phyloP scores from a whole-genome alignment of 441 rosid species.

The Eutrema salsugineum region DNA sequence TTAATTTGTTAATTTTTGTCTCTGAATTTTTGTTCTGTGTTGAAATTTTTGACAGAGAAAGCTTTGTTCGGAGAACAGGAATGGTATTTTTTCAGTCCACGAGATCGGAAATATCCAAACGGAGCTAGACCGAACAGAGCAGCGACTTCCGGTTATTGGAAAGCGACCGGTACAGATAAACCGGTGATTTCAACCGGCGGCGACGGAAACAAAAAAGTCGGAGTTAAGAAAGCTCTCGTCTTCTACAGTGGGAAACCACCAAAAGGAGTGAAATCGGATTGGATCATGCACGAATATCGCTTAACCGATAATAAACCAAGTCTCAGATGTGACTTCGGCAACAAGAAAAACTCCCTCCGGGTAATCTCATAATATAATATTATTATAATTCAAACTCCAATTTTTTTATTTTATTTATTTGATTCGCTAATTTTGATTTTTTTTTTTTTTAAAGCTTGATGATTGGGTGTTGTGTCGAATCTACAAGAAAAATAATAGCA shows the following conservation, averaged over 20 bases:
- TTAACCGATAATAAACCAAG: constrained; percentile 17
- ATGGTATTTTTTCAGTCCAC: constrained; percentile 96
- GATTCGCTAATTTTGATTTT: neutral
- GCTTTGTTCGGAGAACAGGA: constrained; percentile 96
- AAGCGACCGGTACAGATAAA: constrained; percentile 95
- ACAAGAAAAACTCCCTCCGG: constrained; percentile 31
- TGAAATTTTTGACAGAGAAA: constrained; percentile 23
- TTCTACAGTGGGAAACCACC: constrained; percentile 34
- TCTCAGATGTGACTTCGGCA: constrained; percentile 1
- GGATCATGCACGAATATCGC: constrained; percentile 36
- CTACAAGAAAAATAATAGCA: constrained; percentile 30
- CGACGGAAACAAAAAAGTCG: constrained; percentile 32
- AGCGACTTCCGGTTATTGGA: constrained; percentile 96
- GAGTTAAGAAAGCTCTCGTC: constrained; percentile 29
- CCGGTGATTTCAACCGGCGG: constrained; percentile 31
- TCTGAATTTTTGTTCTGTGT: neutral
- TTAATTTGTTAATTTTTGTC: neutral
- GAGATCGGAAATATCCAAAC: constrained; percentile 89
- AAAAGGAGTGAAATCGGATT: constrained; percentile 28
- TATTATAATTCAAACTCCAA: neutral
- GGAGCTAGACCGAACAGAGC: constrained; percentile 96
- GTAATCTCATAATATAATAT: constrained; percentile 2
- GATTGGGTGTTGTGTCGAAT: constrained; percentile 36
- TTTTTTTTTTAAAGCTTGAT: constrained; percentile 25
- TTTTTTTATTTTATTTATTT: neutral